Conservation (phyloP, 768 basidiomycete genomes). For the Podaxis sp. region DNA sequence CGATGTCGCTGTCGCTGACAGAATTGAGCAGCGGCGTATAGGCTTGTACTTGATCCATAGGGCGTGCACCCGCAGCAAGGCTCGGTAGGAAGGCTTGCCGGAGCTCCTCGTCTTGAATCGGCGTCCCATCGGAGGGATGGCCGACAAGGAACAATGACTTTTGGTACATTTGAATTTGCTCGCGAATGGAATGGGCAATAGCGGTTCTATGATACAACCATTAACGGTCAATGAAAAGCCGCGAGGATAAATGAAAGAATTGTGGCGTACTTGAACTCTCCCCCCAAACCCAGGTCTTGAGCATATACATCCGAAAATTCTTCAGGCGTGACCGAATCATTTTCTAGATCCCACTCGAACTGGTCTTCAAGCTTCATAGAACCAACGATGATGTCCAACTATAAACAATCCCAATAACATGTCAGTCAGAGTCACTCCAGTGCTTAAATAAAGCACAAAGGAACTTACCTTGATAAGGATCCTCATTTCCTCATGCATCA, state of each 20-base stretch:
- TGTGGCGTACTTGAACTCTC: constrained; percentile 83
- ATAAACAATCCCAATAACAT: constrained; percentile 5
- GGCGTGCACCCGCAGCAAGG: constrained; percentile 67
- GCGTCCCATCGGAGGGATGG: constrained; percentile 77
- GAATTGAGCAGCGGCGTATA: constrained; percentile 91
- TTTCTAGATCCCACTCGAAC: constrained; percentile 97
- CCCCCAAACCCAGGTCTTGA: constrained; percentile 82
- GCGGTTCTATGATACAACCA: constrained; percentile 65
- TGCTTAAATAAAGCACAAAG: neutral
- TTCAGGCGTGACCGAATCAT: constrained; percentile 79
- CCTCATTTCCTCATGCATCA: constrained; percentile 81
- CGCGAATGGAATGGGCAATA: constrained; percentile 92
- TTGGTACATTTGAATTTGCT: constrained; percentile 90
- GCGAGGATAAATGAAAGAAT: neutral
- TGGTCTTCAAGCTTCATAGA: constrained; percentile 93
- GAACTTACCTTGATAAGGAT: constrained; percentile 81
- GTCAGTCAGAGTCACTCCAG: constrained; percentile 11
- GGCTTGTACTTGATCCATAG: constrained; percentile 72
- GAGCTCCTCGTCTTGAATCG: constrained; percentile 87
- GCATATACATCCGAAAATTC: constrained; percentile 88
- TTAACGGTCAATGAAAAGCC: constrained; percentile 4
- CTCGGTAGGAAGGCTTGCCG: constrained; percentile 85
- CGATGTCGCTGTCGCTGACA: constrained; percentile 86
- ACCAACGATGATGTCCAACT: constrained; percentile 96
- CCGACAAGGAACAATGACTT: constrained; percentile 91